Conservation (phyloP, 805 yeast species). For the Ogataea zsoltii region DNA sequence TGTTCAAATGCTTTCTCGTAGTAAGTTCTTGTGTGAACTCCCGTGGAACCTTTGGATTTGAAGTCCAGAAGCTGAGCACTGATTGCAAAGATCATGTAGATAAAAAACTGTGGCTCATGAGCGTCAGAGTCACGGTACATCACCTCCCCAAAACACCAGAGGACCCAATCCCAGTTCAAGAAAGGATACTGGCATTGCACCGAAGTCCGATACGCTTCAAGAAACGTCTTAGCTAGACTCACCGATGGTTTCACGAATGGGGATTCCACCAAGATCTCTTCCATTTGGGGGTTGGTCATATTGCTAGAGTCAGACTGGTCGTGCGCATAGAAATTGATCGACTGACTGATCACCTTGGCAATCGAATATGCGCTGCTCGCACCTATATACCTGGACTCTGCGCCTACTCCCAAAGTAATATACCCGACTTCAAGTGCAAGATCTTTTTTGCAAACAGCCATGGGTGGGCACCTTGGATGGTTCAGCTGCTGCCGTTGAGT, state of each 20-base stretch:
- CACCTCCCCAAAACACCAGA: neutral
- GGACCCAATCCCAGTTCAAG: conserved; percentile 30
- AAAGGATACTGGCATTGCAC: conserved; percentile 40
- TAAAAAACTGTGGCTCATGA: conserved; percentile 23
- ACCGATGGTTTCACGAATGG: conserved; percentile 1
- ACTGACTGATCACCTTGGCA: conserved; percentile 3
- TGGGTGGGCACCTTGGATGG: neutral
- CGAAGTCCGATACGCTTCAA: conserved; percentile 26
- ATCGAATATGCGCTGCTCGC: conserved; percentile 4
- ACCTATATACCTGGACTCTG: conserved; percentile 1
- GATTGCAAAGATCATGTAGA: conserved; percentile 4
- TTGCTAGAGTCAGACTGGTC: neutral
- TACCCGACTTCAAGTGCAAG: conserved; percentile 3
- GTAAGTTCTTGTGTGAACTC: conserved; percentile 18
- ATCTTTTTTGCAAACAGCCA: neutral
- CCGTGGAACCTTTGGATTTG: neutral
- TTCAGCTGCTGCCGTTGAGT: neutral
- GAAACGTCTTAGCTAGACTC: neutral
- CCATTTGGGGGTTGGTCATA: neutral
- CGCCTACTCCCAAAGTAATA: conserved; percentile 1
- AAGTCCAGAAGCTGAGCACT: conserved; percentile 1
- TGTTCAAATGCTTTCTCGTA: conserved; percentile 34
- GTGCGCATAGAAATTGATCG: conserved; percentile 2
- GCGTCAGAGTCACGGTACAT: conserved; percentile 11
- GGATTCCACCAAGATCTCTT: neutral